phyloP scores from a whole-genome alignment of 257 asterid genomes.

The Plantago elongata region DNA sequence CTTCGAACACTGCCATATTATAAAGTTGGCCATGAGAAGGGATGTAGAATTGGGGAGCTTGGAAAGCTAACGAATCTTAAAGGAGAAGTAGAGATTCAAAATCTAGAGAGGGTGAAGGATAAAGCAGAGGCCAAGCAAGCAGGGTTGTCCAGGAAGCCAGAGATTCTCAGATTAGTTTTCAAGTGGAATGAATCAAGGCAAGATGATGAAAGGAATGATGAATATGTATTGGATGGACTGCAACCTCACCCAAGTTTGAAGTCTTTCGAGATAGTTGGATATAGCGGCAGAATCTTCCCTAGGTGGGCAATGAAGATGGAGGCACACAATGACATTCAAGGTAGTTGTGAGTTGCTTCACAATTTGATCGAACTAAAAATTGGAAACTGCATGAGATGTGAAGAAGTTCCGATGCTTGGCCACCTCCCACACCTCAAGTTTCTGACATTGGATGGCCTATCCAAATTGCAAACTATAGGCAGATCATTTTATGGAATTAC shows the following conservation, averaged over 20 bases:
- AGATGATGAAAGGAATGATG: constrained; percentile 6
- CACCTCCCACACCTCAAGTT: constrained; percentile 17
- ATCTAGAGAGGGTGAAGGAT: constrained; percentile 20
- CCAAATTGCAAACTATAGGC: no score
- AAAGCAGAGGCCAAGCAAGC: constrained; percentile 24
- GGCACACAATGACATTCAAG: background rate
- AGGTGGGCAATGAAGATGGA: constrained; percentile 14
- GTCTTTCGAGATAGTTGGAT: background rate
- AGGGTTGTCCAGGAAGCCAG: constrained; percentile 13
- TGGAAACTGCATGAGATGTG: background rate
- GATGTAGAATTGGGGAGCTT: constrained; percentile 25
- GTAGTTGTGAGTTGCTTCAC: background rate
- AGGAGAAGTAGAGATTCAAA: constrained; percentile 14
- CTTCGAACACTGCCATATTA: constrained; percentile 22
- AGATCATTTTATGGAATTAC: no score
- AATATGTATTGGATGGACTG: constrained; percentile 28
- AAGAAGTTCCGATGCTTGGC: constrained; percentile 25
- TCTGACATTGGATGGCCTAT: background rate
- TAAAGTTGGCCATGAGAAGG: constrained; percentile 5
- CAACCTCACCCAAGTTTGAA: constrained; percentile 22
- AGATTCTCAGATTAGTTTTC: constrained; percentile 13
- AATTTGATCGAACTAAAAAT: background rate
- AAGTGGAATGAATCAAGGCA: constrained; percentile 2
- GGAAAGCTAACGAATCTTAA: background rate
- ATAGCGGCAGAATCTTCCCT: constrained; percentile 17